A percentile compares a stretch with the other conserved stretches of the same genome.
These are phyloP conservation scores for Beauveria sp. DNA, from an alignment of 2,329 filamentous ascomycete species.

Conservation along the genomic window DNA sequence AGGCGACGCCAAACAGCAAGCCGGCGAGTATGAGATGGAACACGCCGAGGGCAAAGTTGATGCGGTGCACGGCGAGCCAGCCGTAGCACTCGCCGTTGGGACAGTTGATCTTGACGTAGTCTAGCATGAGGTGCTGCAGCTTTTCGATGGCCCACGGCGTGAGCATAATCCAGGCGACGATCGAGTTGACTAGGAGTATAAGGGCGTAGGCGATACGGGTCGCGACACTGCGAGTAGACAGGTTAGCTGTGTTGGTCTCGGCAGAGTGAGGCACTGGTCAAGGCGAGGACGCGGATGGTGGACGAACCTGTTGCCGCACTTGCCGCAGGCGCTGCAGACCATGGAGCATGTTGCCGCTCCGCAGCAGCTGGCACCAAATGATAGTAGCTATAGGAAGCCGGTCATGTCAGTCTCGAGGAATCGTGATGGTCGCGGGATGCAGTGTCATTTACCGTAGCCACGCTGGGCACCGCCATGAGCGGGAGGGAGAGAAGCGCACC, in stretches of 20 bases:
- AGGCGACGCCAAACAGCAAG: constrained; percentile 77
- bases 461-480: constrained; percentile 77
- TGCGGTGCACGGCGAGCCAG: constrained; percentile 92
- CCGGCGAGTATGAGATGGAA: constrained; percentile 86
- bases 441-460: constrained; percentile 63
- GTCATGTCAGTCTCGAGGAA: constrained; percentile 9
- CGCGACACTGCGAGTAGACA: constrained; percentile 58
- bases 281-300: neutral
- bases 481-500: constrained; percentile 87
- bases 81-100: constrained; percentile 86
- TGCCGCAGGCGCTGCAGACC: constrained; percentile 90
- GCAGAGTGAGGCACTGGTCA: neutral
- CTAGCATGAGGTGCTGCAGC: constrained; percentile 80
- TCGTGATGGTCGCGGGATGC: neutral
- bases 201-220: constrained; percentile 95
- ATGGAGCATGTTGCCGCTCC: constrained; percentile 95
- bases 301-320: constrained; percentile 83
- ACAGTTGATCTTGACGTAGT: constrained; percentile 94
- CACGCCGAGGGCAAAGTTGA: constrained; percentile 93
- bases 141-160: constrained; percentile 98
- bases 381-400: constrained; percentile 51
- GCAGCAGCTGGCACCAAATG: constrained; percentile 83
- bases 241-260: constrained; percentile 15
- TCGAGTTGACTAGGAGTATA: constrained; percentile 92
- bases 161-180: constrained; percentile 97